Evolutionary conservation across 1,139 yeast genomes (phyloP).

Genomic region (Lodderomyces orthopsilosis): DNA sequence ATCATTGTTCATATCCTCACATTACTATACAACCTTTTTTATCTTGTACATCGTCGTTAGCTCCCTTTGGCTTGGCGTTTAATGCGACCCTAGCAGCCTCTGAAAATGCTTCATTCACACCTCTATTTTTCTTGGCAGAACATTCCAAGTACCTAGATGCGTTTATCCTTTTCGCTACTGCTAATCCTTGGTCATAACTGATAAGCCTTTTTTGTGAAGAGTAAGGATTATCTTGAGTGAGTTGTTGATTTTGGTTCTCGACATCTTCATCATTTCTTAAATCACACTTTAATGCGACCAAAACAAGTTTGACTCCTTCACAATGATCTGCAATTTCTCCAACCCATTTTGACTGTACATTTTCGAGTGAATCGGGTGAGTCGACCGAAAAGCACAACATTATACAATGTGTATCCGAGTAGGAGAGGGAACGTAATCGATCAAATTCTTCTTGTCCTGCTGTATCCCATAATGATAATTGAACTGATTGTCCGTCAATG

Average conservation of each 20-base stretch:
- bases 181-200: constrained; percentile 33
- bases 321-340: constrained; percentile 96
- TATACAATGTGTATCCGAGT: constrained; percentile 94
- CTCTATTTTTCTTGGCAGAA: constrained; percentile 88
- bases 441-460: constrained; percentile 99
- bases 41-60: constrained; percentile 49
- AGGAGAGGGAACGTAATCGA: constrained; percentile 40
- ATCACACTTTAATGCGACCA: constrained; percentile 94
- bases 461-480: constrained; percentile 94
- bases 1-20: constrained; percentile 17
- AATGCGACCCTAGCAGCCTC: constrained; percentile 96
- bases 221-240: constrained; percentile 28
- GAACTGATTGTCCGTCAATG: constrained; percentile 91
- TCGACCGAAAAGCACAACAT: constrained; percentile 96
- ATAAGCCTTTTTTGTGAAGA: constrained; percentile 55
- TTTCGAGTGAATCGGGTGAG: constrained; percentile 89
- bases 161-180: constrained; percentile 79
- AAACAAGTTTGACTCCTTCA: constrained; percentile 89
- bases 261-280: constrained; percentile 55
- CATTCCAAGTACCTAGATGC: constrained; percentile 87
- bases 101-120: constrained; percentile 94
- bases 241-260: constrained; percentile 25
- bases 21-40: constrained; percentile 41
- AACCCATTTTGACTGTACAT: constrained; percentile 93
- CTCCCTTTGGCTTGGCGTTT: constrained; percentile 83